Percentiles rank a stretch among this genome's conserved stretches.
Conservation (phyloP, 371 early-diverging fungal genomes). For the Nematocida displodere region DNA sequence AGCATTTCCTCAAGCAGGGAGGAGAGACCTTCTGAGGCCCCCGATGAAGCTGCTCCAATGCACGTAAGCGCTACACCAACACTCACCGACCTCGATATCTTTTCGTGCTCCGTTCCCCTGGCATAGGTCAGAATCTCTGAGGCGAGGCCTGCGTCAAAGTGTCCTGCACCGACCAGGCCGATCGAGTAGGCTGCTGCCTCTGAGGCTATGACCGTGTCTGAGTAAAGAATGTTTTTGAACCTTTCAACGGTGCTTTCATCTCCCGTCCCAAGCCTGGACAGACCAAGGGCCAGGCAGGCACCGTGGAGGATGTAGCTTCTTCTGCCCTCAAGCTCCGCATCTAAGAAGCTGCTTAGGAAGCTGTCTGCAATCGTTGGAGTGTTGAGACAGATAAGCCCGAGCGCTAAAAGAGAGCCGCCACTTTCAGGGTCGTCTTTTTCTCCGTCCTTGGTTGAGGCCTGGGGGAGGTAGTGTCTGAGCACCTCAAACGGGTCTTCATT, state of each 20-base stretch:
- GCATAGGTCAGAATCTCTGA: conserved; percentile 37
- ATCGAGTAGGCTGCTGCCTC: conserved; percentile 92
- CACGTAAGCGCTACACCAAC: conserved; percentile 22
- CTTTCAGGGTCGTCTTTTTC: conserved; percentile 70
- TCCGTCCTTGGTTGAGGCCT: conserved; percentile 56
- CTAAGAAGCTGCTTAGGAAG: conserved; percentile 44
- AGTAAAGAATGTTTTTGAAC: conserved; percentile 65
- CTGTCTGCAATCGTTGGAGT: conserved; percentile 26
- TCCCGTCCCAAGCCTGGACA: conserved; percentile 67
- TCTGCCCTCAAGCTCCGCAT: conserved; percentile 36
- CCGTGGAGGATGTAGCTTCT: conserved; percentile 84
- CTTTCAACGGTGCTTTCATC: conserved; percentile 68
- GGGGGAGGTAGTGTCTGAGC: conserved; percentile 55
- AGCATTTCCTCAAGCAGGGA: conserved; percentile 62
- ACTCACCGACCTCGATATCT: conserved; percentile 42
- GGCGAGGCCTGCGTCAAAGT: not conserved
- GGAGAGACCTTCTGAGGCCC: not conserved
- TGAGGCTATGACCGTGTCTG: conserved; percentile 80
- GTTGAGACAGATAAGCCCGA: conserved; percentile 80
- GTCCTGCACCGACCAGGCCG: conserved; percentile 87
- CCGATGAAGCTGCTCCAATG: conserved; percentile 12
- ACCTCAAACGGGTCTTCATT: conserved; percentile 51
- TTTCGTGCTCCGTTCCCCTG: conserved; percentile 46
- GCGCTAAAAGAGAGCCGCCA: conserved; percentile 90
- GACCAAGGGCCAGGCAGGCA: conserved; percentile 85